phyloP scores from a whole-genome alignment of 202 grass and related monocot genomes.

The Hordeum pubiflorum region DNA sequence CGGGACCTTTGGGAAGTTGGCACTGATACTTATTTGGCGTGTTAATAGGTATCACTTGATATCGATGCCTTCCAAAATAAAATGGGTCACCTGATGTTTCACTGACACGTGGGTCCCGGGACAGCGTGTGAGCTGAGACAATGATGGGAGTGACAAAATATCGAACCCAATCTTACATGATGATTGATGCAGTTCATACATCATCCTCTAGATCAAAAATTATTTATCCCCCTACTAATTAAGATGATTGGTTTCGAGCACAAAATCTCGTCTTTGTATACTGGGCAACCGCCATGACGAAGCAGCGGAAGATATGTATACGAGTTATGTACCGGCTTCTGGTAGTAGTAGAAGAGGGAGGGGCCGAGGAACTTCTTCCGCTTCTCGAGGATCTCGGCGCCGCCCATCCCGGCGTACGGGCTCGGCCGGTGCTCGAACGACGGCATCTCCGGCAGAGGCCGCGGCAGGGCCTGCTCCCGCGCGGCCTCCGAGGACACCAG shows the following conservation, averaged over 20 bases:
- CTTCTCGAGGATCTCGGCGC: constrained; percentile 62
- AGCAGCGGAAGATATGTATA: background rate
- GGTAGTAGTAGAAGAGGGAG: constrained; percentile 95
- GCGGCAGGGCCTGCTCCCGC: constrained; percentile 12
- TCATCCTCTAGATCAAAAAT: background rate
- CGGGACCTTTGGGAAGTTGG: background rate
- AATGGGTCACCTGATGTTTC: background rate
- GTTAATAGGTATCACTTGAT: background rate
- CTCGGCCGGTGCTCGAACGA: constrained; percentile 67
- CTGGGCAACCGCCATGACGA: background rate
- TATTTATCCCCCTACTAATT: background rate
- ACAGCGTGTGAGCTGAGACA: background rate
- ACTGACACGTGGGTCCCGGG: background rate
- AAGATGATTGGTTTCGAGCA: background rate
- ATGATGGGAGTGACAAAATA: background rate
- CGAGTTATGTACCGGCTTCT: constrained; percentile 61
- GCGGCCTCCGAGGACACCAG: constrained; percentile 41
- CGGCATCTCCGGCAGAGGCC: constrained; percentile 41
- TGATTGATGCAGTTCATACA: constrained; percentile 6
- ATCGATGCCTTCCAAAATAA: too few species aligned
- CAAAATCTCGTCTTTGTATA: background rate
- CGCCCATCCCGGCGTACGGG: constrained; percentile 53
- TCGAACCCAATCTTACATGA: background rate
- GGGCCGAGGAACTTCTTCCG: constrained; percentile 71
- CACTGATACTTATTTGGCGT: background rate